Base-by-base conservation (phyloP, 768 basidiomycete species). In the Agrocybe chaxingu region DNA sequence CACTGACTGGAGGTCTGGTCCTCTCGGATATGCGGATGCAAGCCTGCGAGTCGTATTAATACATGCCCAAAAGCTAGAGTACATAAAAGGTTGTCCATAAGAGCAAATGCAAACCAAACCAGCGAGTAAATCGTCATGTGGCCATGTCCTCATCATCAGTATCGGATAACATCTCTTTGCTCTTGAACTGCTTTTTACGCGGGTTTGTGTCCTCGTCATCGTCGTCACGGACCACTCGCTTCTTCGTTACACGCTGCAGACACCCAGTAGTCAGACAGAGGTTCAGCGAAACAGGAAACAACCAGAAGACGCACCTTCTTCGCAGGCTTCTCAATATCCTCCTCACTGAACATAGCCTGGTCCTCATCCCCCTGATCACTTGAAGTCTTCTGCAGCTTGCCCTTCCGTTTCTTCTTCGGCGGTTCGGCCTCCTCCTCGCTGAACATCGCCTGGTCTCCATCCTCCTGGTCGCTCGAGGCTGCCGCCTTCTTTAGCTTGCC, bases 121-220 rank as follows among this genome's bases (percentile, higher is more conserved):
- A 24, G 24, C 5, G 24, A 24, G 24, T 24, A 24, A 24, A 24
- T 24, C 24, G 24, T 24, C 5, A 24, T 24, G 42, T 19, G 10
- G 30, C 37, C 3, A 35, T 31, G 46, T 75, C 71, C 46, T 89
- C 88, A 29, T 90, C 92, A 63, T 94, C 92, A 2, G 90, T 91
- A 63, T 94, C 91, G 6, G 87, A 87, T 43, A 96, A 81, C 66
- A 84, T 79, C 59, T 85, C 92, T 67, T 91, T 92, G 62, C 89
- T 93, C 76, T 94, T 95, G 63, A 81, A 86, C 66, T 87, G 85
- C 65, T 87, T 90, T 72, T 86, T 89, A 32, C 84, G 80, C 7
- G 83, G 81, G n/a, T 71, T 75, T 1, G 70, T 62, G 36, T 77
- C 75, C 24, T 87, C 91, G 8, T 87, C 89, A 10, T 92, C 91